These are phyloP conservation scores for Citrus maxima DNA, from an alignment of 345 rosid genomes.

Conservation along the genomic window DNA sequence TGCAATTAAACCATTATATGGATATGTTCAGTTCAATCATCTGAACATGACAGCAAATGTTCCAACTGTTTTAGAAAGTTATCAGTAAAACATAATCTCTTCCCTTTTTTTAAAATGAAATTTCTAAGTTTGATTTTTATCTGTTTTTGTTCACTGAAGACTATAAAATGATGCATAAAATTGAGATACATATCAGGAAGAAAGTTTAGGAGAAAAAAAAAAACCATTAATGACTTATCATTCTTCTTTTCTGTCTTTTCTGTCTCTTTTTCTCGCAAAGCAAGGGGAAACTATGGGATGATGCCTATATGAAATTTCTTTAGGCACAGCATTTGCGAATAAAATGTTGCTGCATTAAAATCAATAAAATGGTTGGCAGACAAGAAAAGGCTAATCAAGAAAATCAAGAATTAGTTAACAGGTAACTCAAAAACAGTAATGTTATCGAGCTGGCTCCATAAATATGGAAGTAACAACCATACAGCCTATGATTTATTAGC, in stretches of 20 bases:
- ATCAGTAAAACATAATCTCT: background rate
- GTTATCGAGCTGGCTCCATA: background rate
- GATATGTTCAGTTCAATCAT: background rate
- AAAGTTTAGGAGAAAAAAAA: background rate
- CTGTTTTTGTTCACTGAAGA: background rate
- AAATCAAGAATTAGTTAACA: background rate
- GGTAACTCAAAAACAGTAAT: background rate
- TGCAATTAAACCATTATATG: background rate
- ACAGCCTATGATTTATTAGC: background rate
- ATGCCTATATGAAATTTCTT: background rate
- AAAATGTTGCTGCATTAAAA: background rate
- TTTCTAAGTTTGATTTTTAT: background rate
- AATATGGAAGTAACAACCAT: constrained; percentile 5
- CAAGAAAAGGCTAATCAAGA: background rate
- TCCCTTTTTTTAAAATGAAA: background rate
- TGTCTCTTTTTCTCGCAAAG: background rate
- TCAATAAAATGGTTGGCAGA: constrained; percentile 1
- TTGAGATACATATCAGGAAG: background rate
- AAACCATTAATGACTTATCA: too few relatives aligned
- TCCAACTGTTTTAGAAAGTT: background rate
- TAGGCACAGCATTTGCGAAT: background rate
- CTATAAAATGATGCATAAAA: background rate
- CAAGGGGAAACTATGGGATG: background rate
- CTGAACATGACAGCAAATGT: background rate
- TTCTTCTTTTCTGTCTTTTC: too few relatives aligned